phyloP scores from a whole-genome alignment of 2,329 filamentous ascomycete species.

The Fusarium proliferatum region DNA sequence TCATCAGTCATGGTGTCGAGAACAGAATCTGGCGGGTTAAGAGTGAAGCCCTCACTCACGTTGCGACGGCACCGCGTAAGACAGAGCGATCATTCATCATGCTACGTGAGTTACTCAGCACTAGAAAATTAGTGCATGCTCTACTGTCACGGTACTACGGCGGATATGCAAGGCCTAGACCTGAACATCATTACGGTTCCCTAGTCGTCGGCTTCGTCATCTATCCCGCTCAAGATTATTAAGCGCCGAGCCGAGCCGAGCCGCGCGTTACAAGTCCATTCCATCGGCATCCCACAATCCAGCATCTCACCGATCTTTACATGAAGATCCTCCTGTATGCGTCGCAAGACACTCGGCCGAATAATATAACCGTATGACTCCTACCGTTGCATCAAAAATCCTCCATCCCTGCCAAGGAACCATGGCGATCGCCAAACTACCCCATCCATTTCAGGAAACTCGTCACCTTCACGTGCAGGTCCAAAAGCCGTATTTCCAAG shows the following conservation, averaged over 20 bases:
- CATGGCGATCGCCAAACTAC: no score
- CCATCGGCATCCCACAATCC: background rate
- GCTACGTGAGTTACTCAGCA: no score
- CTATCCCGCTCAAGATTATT: background rate
- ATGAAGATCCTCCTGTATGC: background rate
- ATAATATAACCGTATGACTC: background rate
- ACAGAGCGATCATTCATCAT: no score
- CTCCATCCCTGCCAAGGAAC: background rate
- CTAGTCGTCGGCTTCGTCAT: background rate
- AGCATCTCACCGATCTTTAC: background rate
- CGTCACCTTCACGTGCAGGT: background rate
- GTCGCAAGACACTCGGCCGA: background rate
- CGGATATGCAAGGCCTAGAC: fast-evolving
- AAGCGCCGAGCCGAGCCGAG: slow-evolving; percentile 1
- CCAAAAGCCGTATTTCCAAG: background rate
- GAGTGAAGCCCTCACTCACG: no score
- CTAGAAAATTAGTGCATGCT: no score
- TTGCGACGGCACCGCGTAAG: no score
- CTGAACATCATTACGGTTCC: background rate
- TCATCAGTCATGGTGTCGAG: no score
- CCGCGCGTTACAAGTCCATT: background rate
- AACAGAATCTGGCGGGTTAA: no score
- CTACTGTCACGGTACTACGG: no score
- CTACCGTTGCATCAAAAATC: background rate
- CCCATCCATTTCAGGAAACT: background rate